Base-by-base conservation (phyloP, 192 early-diverging fungal species). In the Linnemannia exigua region DNA sequence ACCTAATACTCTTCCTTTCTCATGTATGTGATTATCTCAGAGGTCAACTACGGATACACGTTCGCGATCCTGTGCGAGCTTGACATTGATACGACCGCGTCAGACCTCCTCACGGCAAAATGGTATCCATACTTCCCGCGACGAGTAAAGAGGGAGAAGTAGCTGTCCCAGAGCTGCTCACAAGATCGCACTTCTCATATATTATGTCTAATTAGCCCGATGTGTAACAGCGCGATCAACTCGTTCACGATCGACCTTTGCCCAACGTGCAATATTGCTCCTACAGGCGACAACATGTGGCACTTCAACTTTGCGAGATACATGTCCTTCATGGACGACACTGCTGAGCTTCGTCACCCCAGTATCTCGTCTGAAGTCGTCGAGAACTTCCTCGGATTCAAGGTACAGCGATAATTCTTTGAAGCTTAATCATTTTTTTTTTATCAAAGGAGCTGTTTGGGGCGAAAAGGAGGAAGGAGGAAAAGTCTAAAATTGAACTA, bases 271-370 rank as follows among this genome's bases (percentile, higher is more conserved):
- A 67, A 67, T 22, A 9, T 73, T 16, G 31, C 44, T 11, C 79
- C 79, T 12, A 46, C 75, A 17, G 48, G 67, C 1, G 78, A 86
- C 8, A 41, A 76, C 19, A 74, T 47, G 16, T 86, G 84, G 84
- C 75, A 70, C 20, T 86, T 67, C 35, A 66, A 54, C 17, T 19
- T 86, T 33, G 37, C 79, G 19, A 61, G 70, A 20, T 41, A 73
- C 8, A 72, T 80, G 4, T 80, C 84, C 3, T 86, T 86, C 63
- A 76, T 80, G 77, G 84, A 86, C 20, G 74, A 86, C 41, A 86
- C 84, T 17, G 84, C 69, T 7, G 84, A 86, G 70, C 36, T 86
- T 15, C 69, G 52, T 7, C 84, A 86, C 31, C 84, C 84, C 5
- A 77, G 17, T 15, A 71, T 80, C 17, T 20, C 84, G 19, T 86